These are phyloP conservation scores for Trametes coccinea DNA, from an alignment of 768 basidiomycete species.

Conservation along the genomic window DNA sequence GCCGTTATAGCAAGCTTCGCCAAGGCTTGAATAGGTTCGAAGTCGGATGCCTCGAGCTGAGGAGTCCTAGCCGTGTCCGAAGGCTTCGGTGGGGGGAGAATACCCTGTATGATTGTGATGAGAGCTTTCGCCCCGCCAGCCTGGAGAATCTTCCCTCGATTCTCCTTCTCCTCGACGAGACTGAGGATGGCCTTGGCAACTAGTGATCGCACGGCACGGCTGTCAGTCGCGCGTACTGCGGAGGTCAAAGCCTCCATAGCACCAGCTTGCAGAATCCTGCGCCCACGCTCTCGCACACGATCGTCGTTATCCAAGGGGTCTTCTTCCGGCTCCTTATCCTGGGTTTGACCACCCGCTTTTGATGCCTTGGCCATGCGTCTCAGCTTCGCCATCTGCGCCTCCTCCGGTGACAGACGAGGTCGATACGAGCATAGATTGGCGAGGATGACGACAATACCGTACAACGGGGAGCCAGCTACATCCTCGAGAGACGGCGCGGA, in stretches of 20 bases:
- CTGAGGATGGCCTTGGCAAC: conserved; percentile 66
- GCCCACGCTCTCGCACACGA: conserved; percentile 62
- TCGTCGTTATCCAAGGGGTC: conserved; percentile 59
- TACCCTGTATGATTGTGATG: conserved; percentile 53
- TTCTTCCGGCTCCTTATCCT: conserved; percentile 6
- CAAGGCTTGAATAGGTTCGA: conserved; percentile 81
- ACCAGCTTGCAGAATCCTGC: conserved; percentile 58
- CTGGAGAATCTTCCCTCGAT: conserved; percentile 75
- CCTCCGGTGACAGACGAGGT: conserved; percentile 74
- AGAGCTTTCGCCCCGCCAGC: conserved; percentile 76
- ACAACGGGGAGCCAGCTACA: conserved; percentile 58
- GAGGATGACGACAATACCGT: conserved; percentile 76
- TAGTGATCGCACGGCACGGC: conserved; percentile 56
- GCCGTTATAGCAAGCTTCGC: conserved; percentile 93
- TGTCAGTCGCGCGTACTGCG: conserved; percentile 60
- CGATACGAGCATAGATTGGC: conserved; percentile 73
- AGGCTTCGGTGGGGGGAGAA: conserved; percentile 37
- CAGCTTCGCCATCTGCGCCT: conserved; percentile 79
- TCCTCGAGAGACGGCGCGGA: conserved; percentile 25
- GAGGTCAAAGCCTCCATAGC: conserved; percentile 61
- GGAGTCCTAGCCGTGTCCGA: conserved; percentile 25
- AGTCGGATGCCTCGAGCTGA: conserved; percentile 43
- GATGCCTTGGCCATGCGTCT: conserved; percentile 67
- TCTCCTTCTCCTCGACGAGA: conserved; percentile 75
- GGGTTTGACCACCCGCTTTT: conserved; percentile 22